phyloP scores from a whole-genome alignment of 805 yeast genomes.

The Wickerhamomyces bovis region DNA sequence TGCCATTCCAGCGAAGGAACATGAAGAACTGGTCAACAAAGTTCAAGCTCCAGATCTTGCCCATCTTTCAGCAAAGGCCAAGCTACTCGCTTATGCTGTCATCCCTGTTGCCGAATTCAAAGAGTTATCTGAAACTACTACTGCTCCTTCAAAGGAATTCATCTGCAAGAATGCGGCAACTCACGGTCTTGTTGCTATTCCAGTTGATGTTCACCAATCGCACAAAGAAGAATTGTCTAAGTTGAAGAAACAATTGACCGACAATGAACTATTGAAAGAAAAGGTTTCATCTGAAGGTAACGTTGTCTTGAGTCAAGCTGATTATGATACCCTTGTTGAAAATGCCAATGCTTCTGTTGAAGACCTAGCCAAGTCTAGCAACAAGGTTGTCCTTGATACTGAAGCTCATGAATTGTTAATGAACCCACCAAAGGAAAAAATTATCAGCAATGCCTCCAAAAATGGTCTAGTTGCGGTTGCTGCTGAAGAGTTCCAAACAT shows the following conservation, averaged over 20 bases:
- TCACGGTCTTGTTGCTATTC: slow-evolving; percentile 6
- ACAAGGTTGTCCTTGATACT: slow-evolving; percentile 3
- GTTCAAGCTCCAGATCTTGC: slow-evolving; percentile 9
- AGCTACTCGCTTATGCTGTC: slow-evolving; percentile 16
- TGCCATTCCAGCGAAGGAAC: slow-evolving; percentile 9
- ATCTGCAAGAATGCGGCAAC: slow-evolving; percentile 3
- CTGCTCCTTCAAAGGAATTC: slow-evolving; percentile 9
- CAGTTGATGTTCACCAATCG: slow-evolving; percentile 7
- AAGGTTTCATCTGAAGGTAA: slow-evolving; percentile 20
- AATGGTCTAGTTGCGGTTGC: slow-evolving; percentile 6
- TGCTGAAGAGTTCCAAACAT: slow-evolving; percentile 2
- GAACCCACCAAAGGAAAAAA: slow-evolving; percentile 4
- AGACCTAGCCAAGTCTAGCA: slow-evolving; percentile 2
- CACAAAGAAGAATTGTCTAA: slow-evolving; percentile 14
- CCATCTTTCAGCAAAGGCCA: slow-evolving; percentile 7
- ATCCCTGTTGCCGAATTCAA: slow-evolving; percentile 12
- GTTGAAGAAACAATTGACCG: slow-evolving; percentile 18
- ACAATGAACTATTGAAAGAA: slow-evolving; percentile 24
- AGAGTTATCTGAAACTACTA: neutral
- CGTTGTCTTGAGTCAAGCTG: slow-evolving; percentile 11
- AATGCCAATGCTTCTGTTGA: slow-evolving; percentile 7
- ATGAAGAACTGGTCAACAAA: slow-evolving; percentile 2
- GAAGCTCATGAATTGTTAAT: slow-evolving; percentile 2
- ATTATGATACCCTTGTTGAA: slow-evolving; percentile 12
- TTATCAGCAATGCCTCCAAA: slow-evolving; percentile 5